Conservation (phyloP, 116 monocot species). For the Posidonia oceanica region DNA sequence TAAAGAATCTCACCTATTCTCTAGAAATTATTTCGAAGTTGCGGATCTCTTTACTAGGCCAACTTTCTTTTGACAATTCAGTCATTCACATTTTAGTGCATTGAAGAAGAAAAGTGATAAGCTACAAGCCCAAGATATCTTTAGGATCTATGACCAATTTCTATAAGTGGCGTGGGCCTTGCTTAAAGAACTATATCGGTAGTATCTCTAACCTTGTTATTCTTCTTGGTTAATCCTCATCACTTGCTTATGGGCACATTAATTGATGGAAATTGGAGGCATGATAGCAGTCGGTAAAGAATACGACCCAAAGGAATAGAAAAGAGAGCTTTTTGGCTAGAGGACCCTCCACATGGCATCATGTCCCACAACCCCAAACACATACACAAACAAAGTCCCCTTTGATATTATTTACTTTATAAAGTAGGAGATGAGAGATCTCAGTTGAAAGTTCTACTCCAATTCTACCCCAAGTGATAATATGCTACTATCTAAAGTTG, state of each 20-base stretch:
- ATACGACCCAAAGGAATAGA: neutral
- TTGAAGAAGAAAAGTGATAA: neutral
- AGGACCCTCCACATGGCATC: neutral
- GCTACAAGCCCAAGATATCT: neutral
- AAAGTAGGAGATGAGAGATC: neutral
- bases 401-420: neutral
- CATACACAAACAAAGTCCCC: neutral
- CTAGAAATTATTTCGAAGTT: neutral
- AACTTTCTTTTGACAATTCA: neutral
- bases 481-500: neutral
- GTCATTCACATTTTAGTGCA: too few relatives aligned
- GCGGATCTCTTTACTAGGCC: neutral
- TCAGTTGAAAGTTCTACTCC: neutral
- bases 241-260: neutral
- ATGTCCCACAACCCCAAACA: neutral
- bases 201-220: neutral
- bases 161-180: neutral
- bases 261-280: constrained; percentile 1
- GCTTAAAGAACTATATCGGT: neutral
- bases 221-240: neutral
- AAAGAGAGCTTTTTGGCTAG: neutral
- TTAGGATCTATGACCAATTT: neutral
- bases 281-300: constrained; percentile 4
- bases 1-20: neutral
- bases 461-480: neutral